A percentile compares a stretch with the other conserved stretches of the same genome.
These are phyloP conservation scores for Suillus sp. DNA, from an alignment of 768 basidiomycete genomes.

Conservation along the genomic window DNA sequence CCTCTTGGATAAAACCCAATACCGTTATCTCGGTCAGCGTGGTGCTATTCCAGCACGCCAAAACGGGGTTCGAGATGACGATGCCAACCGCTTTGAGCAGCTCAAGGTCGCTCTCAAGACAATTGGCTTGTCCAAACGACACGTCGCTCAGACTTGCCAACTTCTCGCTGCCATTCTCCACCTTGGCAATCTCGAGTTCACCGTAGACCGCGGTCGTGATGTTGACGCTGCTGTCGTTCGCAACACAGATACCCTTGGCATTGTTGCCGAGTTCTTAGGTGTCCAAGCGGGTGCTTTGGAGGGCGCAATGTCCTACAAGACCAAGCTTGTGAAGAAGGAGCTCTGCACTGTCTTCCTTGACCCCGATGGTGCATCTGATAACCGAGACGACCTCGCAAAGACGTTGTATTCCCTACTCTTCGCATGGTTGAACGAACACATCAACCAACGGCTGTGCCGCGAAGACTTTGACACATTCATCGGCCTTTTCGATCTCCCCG, in stretches of 20 bases:
- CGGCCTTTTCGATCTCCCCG: slow-evolving; percentile 92
- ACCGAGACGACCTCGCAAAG: slow-evolving; percentile 92
- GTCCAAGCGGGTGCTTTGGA: slow-evolving; percentile 74
- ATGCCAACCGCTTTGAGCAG: slow-evolving; percentile 88
- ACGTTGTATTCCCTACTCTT: slow-evolving; percentile 93
- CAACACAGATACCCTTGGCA: slow-evolving; percentile 77
- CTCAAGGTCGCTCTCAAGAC: slow-evolving; percentile 93
- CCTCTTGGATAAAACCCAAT: slow-evolving; percentile 76
- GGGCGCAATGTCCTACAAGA: slow-evolving; percentile 84
- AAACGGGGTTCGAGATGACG: slow-evolving; percentile 66
- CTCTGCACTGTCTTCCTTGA: slow-evolving; percentile 97
- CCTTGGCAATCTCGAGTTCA: slow-evolving; percentile 94
- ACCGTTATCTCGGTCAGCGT: slow-evolving; percentile 84
- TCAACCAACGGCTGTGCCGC: slow-evolving; percentile 92
- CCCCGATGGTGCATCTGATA: slow-evolving; percentile 89
- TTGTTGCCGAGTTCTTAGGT: slow-evolving; percentile 91
- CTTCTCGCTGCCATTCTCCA: slow-evolving; percentile 95
- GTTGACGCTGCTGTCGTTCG: slow-evolving; percentile 92
- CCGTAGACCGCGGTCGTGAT: slow-evolving; percentile 76
- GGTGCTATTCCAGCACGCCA: slow-evolving; percentile 44
- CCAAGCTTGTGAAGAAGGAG: slow-evolving; percentile 92
- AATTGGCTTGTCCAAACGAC: slow-evolving; percentile 90
- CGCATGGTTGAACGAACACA: slow-evolving; percentile 93
- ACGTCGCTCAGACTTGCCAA: slow-evolving; percentile 95
- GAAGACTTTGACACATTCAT: slow-evolving; percentile 94